phyloP scores from a whole-genome alignment of 1,284 basidiomycete species.

The Apiotrichum laibachii region DNA sequence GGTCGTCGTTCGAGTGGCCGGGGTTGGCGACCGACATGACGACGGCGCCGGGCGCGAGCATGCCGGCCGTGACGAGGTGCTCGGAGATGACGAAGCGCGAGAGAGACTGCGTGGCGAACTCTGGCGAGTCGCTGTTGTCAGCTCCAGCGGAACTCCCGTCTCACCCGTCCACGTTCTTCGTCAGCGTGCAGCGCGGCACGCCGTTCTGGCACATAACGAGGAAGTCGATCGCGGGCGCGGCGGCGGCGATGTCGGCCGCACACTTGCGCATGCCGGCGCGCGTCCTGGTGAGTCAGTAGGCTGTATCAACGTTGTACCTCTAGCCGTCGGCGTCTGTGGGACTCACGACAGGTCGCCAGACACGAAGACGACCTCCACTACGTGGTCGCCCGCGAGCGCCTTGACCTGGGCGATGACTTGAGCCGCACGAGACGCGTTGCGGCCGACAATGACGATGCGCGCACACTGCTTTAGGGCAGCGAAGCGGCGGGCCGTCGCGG shows the following conservation, averaged over 20 bases:
- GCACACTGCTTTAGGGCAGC: constrained; percentile 12
- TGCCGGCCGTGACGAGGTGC: constrained; percentile 5
- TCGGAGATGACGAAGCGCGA: constrained; percentile 22
- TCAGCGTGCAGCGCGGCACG: background rate
- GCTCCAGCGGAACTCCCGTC: background rate
- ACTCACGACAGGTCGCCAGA: too few species aligned
- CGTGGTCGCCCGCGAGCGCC: too few species aligned
- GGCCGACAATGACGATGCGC: constrained; percentile 20
- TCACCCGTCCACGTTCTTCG: constrained; percentile 4
- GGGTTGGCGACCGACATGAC: constrained; percentile 22
- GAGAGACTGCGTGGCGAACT: constrained; percentile 17
- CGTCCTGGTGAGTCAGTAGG: too few species aligned
- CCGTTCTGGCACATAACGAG: constrained; percentile 7
- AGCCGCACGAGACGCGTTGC: constrained; percentile 7
- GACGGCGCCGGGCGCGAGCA: constrained; percentile 7
- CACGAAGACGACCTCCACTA: too few species aligned
- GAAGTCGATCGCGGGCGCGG: background rate
- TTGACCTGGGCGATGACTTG: background rate
- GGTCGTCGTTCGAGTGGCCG: constrained; percentile 10
- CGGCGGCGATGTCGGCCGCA: background rate
- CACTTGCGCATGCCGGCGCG: too few species aligned
- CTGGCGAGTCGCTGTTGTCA: background rate
- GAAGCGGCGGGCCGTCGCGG: constrained; percentile 12
- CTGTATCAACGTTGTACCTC: too few species aligned
- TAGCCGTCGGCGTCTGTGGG: too few species aligned